A percentile compares a stretch with the other conserved stretches of the same genome.
phyloP scores from a whole-genome alignment of 805 yeast genomes.

The Candida maesae region DNA sequence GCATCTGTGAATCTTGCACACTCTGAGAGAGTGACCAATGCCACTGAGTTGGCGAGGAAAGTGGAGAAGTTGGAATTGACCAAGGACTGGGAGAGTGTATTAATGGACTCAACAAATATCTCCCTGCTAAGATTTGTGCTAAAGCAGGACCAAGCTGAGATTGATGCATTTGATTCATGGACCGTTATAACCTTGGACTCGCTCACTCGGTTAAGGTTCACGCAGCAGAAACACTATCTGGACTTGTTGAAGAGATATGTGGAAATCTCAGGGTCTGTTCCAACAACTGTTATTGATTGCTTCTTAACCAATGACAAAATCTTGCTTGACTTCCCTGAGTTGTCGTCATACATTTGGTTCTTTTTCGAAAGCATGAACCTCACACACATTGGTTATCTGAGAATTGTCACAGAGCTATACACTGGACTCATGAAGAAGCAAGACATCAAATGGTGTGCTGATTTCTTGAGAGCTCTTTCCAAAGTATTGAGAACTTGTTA shows the following conservation, averaged over 20 bases:
- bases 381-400: constrained; percentile 1
- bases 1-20: constrained; percentile 1
- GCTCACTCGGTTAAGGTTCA: constrained; percentile 1
- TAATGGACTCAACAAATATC: constrained; percentile 11
- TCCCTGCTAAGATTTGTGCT: constrained; percentile 8
- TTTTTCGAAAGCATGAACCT: constrained; percentile 9
- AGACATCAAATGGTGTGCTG: constrained; percentile 9
- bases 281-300: constrained; percentile 6
- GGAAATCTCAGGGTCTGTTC: constrained; percentile 8
- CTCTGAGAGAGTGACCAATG: constrained; percentile 1
- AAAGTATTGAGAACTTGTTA: constrained; percentile 2
- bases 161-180: constrained; percentile 11
- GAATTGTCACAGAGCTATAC: constrained; percentile 4
- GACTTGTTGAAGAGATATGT: constrained; percentile 9
- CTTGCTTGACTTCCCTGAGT: background rate
- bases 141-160: constrained; percentile 1
- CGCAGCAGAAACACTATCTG: constrained; percentile 4
- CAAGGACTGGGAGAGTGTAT: constrained; percentile 9
- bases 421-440: background rate
- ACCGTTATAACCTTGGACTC: constrained; percentile 9
- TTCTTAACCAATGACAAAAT: constrained; percentile 8
- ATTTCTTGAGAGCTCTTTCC: constrained; percentile 9
- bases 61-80: constrained; percentile 4
- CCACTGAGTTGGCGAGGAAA: constrained; percentile 7
- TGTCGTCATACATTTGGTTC: constrained; percentile 8